Evolutionary conservation across 441 rosid genomes (phyloP), one percentile per base, ranked within the genome.

Genomic region (Pelargonium myrrhifolium): DNA sequence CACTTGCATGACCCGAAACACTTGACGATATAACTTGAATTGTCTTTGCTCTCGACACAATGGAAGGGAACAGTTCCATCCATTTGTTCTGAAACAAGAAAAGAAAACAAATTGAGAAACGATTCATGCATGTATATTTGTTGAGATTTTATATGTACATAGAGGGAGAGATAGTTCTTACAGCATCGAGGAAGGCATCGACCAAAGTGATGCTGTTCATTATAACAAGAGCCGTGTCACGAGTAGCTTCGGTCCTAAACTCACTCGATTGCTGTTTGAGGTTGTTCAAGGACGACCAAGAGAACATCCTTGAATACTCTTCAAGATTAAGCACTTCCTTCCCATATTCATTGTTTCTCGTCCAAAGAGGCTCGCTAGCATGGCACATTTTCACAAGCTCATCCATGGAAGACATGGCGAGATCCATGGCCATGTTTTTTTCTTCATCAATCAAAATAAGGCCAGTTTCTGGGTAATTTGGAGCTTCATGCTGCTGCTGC

Each of bases 21-120:
- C 90, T 92, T 1, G 83, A 67, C 39, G 88, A 71, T 39, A 93
- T 70, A 1, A 82, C 82, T 74, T 90, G 98, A 68, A 93, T 79
- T 14, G 89, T 86, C 74, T 83, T 90, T 6, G 94, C 98, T 72
- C 90, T 78, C 37, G 97, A 85, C 60, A 93, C 93, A 18, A 93
- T 82, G n/a, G 97, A 85, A 59, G 96, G 88, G 76, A 93, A 93
- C 76, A 93, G 76, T 42, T 93, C 97, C 74, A 81, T 80, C 98
- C 98, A 93, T 77, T 89, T 91, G 72, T 80, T 85, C 98, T 93
- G 72, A 7, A 26, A 65, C 45, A 65, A 24, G 10, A 40, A 40
- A 39, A n/a, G n/a, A n/a, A n/a, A n/a, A n/a, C n/a, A n/a, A n/a
- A n/a, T n/a, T n/a, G n/a, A n/a, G n/a, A n/a, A n/a, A n/a, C n/a